Evolutionary conservation across 345 rosid species (phyloP), one percentile per base, ranked within the genome.

Genomic region (Gossypium turneri): DNA sequence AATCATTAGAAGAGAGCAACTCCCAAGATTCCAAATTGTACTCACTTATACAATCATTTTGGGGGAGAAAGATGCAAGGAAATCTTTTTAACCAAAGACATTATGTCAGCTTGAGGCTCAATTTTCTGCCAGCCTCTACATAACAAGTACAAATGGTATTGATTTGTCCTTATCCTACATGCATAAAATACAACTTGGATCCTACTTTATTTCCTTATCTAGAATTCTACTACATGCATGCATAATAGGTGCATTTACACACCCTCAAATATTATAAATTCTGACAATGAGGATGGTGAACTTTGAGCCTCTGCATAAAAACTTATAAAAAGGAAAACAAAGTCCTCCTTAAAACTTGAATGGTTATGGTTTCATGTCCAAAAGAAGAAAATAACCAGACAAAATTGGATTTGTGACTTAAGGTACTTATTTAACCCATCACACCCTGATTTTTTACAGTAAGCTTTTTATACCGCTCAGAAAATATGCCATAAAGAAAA

Each of bases 181-280:
- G 45, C 73, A 69, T 25, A 50, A 29, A 7, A 50, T 16, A 27
- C 27, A 4, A 50, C 9, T 3, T 16, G 15, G 44, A 24, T 16
- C 7, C 55, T 22, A 66, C 70, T 45, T 71, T 7, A 38, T 71
- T 52, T 17, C 17, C 34, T n/a, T 55, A 17, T 34, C 27, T 71
- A 71, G n/a, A 71, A 41, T 53, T 55, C 58, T 52, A 16, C 25
- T n/a, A 55, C 24, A 50, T n/a, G 44, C 47, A 70, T 65, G 51
- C 27, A 11, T 13, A 29, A 61, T 13, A 0, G 34, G 66, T 27
- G 65, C 43, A 13, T 61, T 41, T 15, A 13, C 17, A 65, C 2
- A 3, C 68, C 20, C 52, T 66, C 50, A n/a, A 4, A 44, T 38
- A 34, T 45, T 20, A 65, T 11, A 66, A 12, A 20, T 9, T 65